Base-by-base conservation (phyloP, 1,139 yeast genomes). In the Sugiyamaella grinbergsii region DNA sequence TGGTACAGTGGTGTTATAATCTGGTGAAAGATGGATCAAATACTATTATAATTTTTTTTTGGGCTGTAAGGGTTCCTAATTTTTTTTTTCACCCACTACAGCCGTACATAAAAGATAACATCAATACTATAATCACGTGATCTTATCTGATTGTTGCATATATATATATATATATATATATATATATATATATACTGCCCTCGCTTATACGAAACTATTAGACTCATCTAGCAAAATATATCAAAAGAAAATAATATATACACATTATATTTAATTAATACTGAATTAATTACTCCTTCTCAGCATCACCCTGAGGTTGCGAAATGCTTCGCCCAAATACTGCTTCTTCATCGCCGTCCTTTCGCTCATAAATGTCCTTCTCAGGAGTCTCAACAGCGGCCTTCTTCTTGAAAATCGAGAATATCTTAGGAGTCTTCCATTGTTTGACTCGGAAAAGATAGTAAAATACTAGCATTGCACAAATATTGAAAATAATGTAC, bases 401-500 rank as follows among this genome's bases (percentile, higher is more conserved):
- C 24, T 42, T 42, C 43, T 50, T 47, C 42, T 51, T 51, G 11
- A 42, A 42, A 19, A 42, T 23, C n/a, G 47, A 42, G 5, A 48
- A 29, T 31, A 40, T 24, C 44, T 49, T 50, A 10, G 62, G 61
- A 8, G 51, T 37, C 5, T 47, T 16, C 62, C 62, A 59, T n/a
- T 45, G 51, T 49, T 54, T 52, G 40, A 59, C 72, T 54, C 75
- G 61, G 54, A 76, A 64, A 10, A 74, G 10, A 57, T 73, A 77
- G 62, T 75, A 78, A 13, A 72, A 56, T 2, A 54, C 55, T 51
- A 78, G 61, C 78, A 78, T 74, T 4, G 75, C 77, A 46, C 68
- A 53, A 19, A 81, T 33, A 62, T 83, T 83, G 71, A 83, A 82
- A 24, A 70, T 50, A 53, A 81, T 73, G 63, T 79, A 83, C 10